A percentile compares a stretch with the other conserved stretches of the same genome.
Conservation (phyloP, 306 rosid species). For the Purshia tridentata region DNA sequence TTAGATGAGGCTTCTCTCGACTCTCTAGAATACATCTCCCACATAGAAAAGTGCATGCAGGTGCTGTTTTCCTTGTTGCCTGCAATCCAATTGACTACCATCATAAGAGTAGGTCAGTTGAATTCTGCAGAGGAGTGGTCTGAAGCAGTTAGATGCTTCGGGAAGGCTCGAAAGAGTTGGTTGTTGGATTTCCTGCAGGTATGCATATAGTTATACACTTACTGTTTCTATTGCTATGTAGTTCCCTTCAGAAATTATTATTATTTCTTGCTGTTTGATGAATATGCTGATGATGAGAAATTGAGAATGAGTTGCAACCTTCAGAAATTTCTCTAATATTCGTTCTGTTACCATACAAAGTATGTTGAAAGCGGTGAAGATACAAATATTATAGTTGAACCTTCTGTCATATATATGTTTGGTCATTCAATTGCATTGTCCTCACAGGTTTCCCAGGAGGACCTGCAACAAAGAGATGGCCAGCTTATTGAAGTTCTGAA, state of each 20-base stretch:
- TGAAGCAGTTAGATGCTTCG: constrained; percentile 71
- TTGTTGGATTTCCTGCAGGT: constrained; percentile 71
- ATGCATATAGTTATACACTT: constrained; percentile 4
- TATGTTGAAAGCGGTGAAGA: neutral
- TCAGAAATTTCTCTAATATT: neutral
- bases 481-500: constrained; percentile 41
- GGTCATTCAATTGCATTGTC: neutral
- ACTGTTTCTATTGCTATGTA: neutral
- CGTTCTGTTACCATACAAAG: neutral
- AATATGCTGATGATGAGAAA: neutral
- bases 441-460: constrained; percentile 61
- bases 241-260: neutral
- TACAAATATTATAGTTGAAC: neutral
- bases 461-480: constrained; percentile 42
- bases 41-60: constrained; percentile 74
- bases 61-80: constrained; percentile 78
- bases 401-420: neutral
- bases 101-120: constrained; percentile 23
- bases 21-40: constrained; percentile 52
- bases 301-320: neutral
- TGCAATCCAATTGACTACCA: constrained; percentile 28
- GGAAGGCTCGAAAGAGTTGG: constrained; percentile 77
- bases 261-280: neutral
- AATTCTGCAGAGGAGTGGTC: constrained; percentile 63
- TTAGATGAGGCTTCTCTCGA: constrained; percentile 67